phyloP scores from a whole-genome alignment of 345 rosid species.

The Rhodamnia argentea region DNA sequence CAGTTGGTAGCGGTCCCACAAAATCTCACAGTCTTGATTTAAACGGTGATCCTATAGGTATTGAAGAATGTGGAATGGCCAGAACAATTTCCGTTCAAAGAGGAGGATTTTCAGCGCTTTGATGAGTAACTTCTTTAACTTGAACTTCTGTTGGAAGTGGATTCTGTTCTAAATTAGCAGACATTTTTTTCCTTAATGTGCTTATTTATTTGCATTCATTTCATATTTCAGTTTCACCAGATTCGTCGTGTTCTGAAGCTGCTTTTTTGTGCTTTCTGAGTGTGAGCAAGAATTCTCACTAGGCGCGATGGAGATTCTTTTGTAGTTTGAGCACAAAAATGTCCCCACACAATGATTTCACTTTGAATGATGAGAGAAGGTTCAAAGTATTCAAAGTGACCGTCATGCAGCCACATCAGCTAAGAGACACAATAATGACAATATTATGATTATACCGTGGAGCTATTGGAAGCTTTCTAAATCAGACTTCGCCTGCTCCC shows the following conservation, averaged over 20 bases:
- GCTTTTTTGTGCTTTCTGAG: neutral
- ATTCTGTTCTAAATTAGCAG: neutral
- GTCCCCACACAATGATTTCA: neutral
- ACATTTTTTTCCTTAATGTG: neutral
- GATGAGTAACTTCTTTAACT: constrained; percentile 46
- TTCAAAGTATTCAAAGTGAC: neutral
- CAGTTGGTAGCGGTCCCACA: no score
- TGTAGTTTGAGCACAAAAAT: neutral
- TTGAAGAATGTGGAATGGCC: constrained; percentile 83
- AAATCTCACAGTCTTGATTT: neutral
- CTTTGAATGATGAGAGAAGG: neutral
- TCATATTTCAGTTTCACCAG: neutral
- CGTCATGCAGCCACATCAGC: neutral
- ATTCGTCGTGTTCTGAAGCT: neutral
- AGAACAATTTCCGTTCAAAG: constrained; percentile 77
- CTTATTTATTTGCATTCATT: neutral
- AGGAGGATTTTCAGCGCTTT: constrained; percentile 79
- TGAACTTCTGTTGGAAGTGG: neutral
- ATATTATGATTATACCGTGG: neutral
- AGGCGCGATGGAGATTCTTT: neutral
- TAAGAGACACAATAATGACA: neutral
- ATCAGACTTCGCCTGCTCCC: no score
- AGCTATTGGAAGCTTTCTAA: neutral
- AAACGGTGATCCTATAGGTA: constrained; percentile 18
- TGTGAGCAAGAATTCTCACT: neutral